Base-by-base conservation (phyloP, 192 early-diverging fungal genomes). In the Podila epicladia region DNA sequence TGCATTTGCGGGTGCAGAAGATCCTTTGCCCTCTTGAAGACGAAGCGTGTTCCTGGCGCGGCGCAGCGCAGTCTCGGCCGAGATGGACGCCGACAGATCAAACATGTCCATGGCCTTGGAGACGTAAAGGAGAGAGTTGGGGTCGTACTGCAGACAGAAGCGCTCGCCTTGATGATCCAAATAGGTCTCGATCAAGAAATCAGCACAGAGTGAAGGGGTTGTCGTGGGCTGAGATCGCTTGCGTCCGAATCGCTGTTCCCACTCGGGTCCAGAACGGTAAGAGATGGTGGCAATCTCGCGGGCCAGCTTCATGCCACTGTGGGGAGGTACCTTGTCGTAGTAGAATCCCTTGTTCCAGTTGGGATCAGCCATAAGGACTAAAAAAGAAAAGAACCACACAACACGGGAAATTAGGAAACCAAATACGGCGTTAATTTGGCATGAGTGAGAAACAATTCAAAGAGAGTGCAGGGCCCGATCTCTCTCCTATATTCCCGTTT, bases 101-200 rank as follows among this genome's bases (percentile, higher is more conserved):
- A 99, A 99, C 92, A 99, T 90, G 70, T 99, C 97, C 97, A 99
- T 99, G 50, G 97, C 94, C 78, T 98, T 97, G 63, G 95, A 96
- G 24, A 99, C 90, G 74, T 97, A 99, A 17, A 99, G 73, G 20
- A 97, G 83, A 8, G 95, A 97, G 74, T 97, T 97, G 53, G 97
- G 87, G 77, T 98, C 97, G 83, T 97, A 99, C 82, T 95, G 90
- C 67, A 95, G 71, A 67, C 94, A 97, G 80, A 96, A 99, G 33
- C 92, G 85, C 76, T 99, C 97, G 62, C 97, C 96, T 86, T 97
- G 97, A 78, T 98, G 95, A 80, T 99, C 96, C 55, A 98, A 75
- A 71, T 99, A 99, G 9, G 94, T 95, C 82, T 99, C 97, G 67
- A 99, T 97, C 67, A 95, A 71, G 79, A 96, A 97, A 73, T 99